A percentile compares a stretch with the other conserved stretches of the same genome.
Evolutionary conservation across 345 rosid genomes (phyloP).

Genomic region (Gynandropsis gynandra): DNA sequence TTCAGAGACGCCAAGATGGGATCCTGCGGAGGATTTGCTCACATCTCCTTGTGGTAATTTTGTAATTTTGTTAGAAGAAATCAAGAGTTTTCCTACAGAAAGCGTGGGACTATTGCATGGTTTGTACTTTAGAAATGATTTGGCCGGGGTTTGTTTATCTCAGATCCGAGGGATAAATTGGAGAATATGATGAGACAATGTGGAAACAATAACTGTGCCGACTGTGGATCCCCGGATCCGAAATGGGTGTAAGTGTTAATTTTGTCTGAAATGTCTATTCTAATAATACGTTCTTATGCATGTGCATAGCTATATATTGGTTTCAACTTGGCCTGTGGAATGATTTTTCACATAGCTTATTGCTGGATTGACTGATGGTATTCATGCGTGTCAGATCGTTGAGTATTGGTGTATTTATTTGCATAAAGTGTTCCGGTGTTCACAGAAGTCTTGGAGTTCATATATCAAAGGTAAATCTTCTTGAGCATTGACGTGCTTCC

Average conservation of each 20-base stretch:
- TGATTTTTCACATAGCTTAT: neutral
- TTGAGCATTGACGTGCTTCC: neutral
- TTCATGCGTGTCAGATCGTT: constrained; percentile 49
- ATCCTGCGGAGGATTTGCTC: constrained; percentile 23
- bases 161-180: constrained; percentile 51
- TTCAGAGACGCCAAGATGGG: constrained; percentile 35
- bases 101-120: neutral
- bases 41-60: constrained; percentile 43
- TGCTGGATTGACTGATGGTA: constrained; percentile 4
- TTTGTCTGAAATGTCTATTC: neutral
- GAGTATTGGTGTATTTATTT: constrained; percentile 68
- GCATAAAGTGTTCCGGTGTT: constrained; percentile 93
- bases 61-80: constrained; percentile 11
- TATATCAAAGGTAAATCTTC: constrained; percentile 58
- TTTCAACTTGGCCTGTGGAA: too few relatives aligned
- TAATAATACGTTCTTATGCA: neutral
- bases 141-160: constrained; percentile 1
- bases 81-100: neutral
- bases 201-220: constrained; percentile 70
- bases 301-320: neutral
- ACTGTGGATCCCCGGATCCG: constrained; percentile 88
- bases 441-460: constrained; percentile 96
- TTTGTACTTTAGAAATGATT: neutral
- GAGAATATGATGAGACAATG: constrained; percentile 30
- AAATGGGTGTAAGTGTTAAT: constrained; percentile 84